A percentile compares a stretch with the other conserved stretches of the same genome.
phyloP scores from a whole-genome alignment of 2,329 filamentous ascomycete species.

The Passalora sequoiae region DNA sequence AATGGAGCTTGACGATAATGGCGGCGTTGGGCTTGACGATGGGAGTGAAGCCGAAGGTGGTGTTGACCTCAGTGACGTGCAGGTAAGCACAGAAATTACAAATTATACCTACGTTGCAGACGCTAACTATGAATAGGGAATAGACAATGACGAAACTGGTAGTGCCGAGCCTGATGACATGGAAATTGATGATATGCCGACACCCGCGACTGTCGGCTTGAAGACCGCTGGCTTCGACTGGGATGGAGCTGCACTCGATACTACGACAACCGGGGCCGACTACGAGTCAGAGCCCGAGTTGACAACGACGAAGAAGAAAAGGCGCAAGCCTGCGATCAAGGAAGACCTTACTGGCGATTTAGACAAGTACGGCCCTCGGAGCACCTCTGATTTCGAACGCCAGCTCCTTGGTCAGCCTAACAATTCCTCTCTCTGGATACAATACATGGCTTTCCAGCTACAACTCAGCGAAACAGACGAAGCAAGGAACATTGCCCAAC shows the following conservation, averaged over 20 bases:
- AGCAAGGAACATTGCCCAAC: slow-evolving; percentile 82
- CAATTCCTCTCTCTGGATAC: slow-evolving; percentile 88
- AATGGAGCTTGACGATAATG: slow-evolving; percentile 26
- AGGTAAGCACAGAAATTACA: background rate
- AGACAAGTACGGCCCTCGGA: slow-evolving; percentile 81
- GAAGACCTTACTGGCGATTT: slow-evolving; percentile 89
- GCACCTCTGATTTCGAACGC: slow-evolving; percentile 86
- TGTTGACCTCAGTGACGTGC: slow-evolving; percentile 23
- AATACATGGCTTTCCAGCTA: slow-evolving; percentile 98
- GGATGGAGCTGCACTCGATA: slow-evolving; percentile 59
- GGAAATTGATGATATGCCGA: slow-evolving; percentile 33
- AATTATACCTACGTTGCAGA: no score
- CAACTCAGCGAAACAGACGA: slow-evolving; percentile 83
- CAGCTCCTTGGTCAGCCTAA: slow-evolving; percentile 87
- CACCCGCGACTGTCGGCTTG: slow-evolving; percentile 44
- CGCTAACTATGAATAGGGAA: slow-evolving; percentile 28
- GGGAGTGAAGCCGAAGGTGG: slow-evolving; percentile 19
- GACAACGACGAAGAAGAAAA: slow-evolving; percentile 47
- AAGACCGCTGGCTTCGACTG: slow-evolving; percentile 80
- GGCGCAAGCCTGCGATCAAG: slow-evolving; percentile 73
- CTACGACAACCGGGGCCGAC: slow-evolving; percentile 50
- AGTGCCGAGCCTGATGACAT: slow-evolving; percentile 46
- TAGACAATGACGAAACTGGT: slow-evolving; percentile 43
- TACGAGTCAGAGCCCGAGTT: slow-evolving; percentile 53
- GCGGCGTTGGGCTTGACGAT: slow-evolving; percentile 33